phyloP scores from a whole-genome alignment of 2,329 filamentous ascomycete genomes.

The Venturia nashicola region DNA sequence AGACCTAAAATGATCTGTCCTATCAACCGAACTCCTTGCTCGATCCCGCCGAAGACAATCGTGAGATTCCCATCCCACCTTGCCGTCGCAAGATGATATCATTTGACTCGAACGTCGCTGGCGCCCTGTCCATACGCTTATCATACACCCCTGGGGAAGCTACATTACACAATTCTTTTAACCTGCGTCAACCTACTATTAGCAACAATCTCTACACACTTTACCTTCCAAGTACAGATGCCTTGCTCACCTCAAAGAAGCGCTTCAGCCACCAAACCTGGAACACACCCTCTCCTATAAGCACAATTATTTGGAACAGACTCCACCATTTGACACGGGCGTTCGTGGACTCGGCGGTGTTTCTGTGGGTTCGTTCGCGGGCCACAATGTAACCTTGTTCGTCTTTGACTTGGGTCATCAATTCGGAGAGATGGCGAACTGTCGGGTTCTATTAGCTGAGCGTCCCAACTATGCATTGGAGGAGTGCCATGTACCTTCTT shows the following conservation, averaged over 20 bases:
- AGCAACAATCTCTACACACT: not conserved
- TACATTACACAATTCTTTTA: constrained; percentile 6
- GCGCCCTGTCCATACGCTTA: not conserved
- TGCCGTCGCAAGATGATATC: not conserved
- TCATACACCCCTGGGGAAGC: not conserved
- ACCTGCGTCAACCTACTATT: not conserved
- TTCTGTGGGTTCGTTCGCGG: constrained; percentile 89
- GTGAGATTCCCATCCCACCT: not conserved
- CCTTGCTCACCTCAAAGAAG: constrained; percentile 68
- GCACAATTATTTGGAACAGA: constrained; percentile 81
- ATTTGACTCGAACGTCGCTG: not conserved
- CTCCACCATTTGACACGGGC: constrained; percentile 99
- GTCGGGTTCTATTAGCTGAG: constrained; percentile 8
- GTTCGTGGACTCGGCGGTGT: constrained; percentile 98
- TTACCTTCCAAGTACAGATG: constrained; percentile 2
- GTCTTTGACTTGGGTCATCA: constrained; percentile 87
- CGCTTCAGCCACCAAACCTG: constrained; percentile 99
- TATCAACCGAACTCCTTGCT: not conserved
- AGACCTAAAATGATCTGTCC: not conserved
- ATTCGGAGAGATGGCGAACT: constrained; percentile 76
- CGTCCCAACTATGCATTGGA: not conserved
- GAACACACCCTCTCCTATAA: constrained; percentile 87
- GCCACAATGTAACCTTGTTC: constrained; percentile 96
- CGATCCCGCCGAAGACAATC: not conserved
- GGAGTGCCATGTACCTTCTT: constrained; percentile 52